Conservation (phyloP, 345 rosid species). For the Sisymbrium altissimum region DNA sequence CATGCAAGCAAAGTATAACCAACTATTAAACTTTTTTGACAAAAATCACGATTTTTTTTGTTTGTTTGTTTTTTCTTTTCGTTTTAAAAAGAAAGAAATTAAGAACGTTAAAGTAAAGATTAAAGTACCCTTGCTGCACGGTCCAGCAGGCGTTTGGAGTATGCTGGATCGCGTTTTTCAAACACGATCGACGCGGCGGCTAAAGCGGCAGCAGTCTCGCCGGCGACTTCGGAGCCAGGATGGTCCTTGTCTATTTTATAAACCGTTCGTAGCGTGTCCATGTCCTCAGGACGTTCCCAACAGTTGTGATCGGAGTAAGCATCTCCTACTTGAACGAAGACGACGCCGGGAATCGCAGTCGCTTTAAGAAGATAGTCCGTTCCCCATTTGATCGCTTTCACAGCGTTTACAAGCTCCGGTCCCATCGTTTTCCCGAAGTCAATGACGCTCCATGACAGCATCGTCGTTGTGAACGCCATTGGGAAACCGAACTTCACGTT, state of each 20-base stretch:
- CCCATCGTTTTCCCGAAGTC: conserved; percentile 57
- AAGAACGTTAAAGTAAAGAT: conserved; percentile 19
- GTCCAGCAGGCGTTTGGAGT: conserved; percentile 67
- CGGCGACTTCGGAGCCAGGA: conserved; percentile 81
- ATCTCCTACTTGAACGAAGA: conserved; percentile 69
- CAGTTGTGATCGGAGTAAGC: conserved; percentile 88
- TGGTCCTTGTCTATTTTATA: conserved; percentile 61
- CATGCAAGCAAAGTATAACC: conserved; percentile 22
- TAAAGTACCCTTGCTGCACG: conserved; percentile 56
- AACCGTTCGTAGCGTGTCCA: conserved; percentile 72
- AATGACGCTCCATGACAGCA: conserved; percentile 83
- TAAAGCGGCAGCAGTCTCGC: conserved; percentile 85
- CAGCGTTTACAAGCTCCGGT: conserved; percentile 56
- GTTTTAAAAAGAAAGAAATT: neutral
- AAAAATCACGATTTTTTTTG: conserved; percentile 8
- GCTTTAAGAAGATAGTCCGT: conserved; percentile 87
- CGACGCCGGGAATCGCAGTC: conserved; percentile 17
- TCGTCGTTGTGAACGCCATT: conserved; percentile 84
- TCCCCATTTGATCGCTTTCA: conserved; percentile 84
- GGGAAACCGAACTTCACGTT: conserved; percentile 88
- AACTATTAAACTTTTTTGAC: neutral
- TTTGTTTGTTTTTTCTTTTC: no score
- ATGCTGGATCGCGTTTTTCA: conserved; percentile 56
- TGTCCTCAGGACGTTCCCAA: conserved; percentile 99
- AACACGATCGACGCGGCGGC: conserved; percentile 87